Conservation (phyloP, 1,139 yeast genomes). For the Sugiyamaella novakii region DNA sequence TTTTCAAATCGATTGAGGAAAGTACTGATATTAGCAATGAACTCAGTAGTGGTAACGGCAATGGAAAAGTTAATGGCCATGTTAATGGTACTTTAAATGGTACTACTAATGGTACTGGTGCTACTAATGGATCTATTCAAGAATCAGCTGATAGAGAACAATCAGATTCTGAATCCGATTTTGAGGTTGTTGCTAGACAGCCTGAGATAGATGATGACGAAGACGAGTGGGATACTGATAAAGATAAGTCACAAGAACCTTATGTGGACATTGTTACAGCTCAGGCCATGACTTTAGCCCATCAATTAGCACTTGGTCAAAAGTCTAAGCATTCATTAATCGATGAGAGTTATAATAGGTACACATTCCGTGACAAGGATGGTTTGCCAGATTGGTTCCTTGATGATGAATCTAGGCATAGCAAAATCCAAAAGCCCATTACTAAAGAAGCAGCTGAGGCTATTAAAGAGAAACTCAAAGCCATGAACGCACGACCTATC, state of each 20-base stretch:
- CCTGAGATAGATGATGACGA: constrained; percentile 35
- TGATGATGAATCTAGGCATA: constrained; percentile 87
- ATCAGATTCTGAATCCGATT: constrained; percentile 32
- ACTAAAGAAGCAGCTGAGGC: constrained; percentile 97
- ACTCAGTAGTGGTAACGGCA: constrained; percentile 5
- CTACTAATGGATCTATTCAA: constrained; percentile 21
- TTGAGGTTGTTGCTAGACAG: constrained; percentile 33
- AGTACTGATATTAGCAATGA: constrained; percentile 9
- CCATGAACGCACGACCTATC: constrained; percentile 94
- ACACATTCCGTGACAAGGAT: constrained; percentile 87
- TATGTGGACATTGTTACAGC: constrained; percentile 80
- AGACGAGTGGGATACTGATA: constrained; percentile 37
- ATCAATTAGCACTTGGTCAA: constrained; percentile 88
- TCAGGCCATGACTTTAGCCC: constrained; percentile 98
- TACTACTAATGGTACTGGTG: constrained; percentile 7
- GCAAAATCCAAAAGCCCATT: constrained; percentile 84
- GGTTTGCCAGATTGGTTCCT: constrained; percentile 94
- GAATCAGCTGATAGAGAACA: constrained; percentile 28
- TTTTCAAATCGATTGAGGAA: constrained; percentile 48
- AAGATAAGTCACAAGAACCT: constrained; percentile 42
- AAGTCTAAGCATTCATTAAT: constrained; percentile 78
- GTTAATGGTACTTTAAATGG: constrained; percentile 23
- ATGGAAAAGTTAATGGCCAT: constrained; percentile 9
- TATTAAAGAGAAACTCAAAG: constrained; percentile 82
- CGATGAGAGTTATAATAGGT: constrained; percentile 89